phyloP scores from a whole-genome alignment of 2,329 filamentous ascomycete species.

The Ophiosphaerella narmari region DNA sequence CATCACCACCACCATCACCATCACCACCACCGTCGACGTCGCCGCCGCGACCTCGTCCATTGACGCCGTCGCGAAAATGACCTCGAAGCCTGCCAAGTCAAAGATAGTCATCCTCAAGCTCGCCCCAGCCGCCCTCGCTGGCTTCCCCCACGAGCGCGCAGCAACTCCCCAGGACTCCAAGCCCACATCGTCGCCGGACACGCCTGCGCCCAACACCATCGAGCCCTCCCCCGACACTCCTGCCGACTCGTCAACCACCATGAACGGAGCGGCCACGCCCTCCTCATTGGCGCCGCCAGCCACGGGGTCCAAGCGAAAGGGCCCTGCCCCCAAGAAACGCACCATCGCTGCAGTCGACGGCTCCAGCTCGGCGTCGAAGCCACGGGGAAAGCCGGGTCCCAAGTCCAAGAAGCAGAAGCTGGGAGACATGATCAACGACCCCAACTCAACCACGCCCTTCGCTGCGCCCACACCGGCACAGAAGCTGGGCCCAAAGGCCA shows the following conservation, averaged over 20 bases:
- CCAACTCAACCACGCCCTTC: conserved; percentile 48
- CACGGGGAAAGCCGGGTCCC: conserved; percentile 85
- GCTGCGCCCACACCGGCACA: conserved; percentile 59
- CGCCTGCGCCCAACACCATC: conserved; percentile 40
- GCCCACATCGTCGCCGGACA: conserved; percentile 44
- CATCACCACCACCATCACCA: conserved; percentile 10
- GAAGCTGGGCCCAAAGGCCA: conserved; percentile 94
- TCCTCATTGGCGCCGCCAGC: conserved; percentile 50
- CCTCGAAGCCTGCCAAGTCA: conserved; percentile 39
- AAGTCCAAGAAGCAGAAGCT: conserved; percentile 92
- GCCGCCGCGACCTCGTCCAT: conserved; percentile 24
- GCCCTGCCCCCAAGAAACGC: conserved; percentile 68
- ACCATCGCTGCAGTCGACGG: conserved; percentile 61
- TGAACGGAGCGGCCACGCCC: conserved; percentile 41
- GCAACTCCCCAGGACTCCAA: conserved; percentile 39
- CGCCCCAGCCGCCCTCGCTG: conserved; percentile 33
- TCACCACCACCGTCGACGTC: conserved; percentile 18
- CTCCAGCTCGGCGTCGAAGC: conserved; percentile 58
- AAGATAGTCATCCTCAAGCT: conserved; percentile 42
- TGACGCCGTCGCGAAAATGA: conserved; percentile 35
- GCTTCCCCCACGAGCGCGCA: conserved; percentile 33
- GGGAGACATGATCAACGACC: conserved; percentile 58
- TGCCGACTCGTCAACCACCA: conserved; percentile 47
- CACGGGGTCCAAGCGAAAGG: conserved; percentile 73
- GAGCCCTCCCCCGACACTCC: conserved; percentile 46